Conservation (phyloP, 371 early-diverging fungal genomes). For the Mortierella sp. region DNA sequence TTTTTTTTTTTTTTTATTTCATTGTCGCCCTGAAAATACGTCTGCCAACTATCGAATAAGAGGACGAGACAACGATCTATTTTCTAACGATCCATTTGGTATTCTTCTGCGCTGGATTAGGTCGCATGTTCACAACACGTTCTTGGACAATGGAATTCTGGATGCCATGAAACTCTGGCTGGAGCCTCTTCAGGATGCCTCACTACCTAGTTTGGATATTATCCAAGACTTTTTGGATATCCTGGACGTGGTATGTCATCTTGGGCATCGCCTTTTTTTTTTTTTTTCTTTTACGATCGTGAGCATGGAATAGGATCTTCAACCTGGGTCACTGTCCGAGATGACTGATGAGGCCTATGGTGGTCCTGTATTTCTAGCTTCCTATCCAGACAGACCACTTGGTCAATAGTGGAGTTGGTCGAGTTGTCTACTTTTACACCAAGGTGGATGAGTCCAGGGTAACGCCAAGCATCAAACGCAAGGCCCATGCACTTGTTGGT, state of each 20-base stretch:
- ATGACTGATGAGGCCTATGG: too few species aligned
- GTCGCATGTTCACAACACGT: constrained; percentile 70
- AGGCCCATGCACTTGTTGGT: constrained; percentile 81
- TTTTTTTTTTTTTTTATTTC: background rate
- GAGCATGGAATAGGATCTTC: too few species aligned
- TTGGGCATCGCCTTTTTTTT: too few species aligned
- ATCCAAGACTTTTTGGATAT: constrained; percentile 85
- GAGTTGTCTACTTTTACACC: constrained; percentile 94
- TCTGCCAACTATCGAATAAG: background rate
- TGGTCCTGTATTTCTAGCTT: constrained; percentile 53
- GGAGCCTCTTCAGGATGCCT: constrained; percentile 95
- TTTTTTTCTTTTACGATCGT: background rate
- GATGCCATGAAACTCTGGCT: constrained; percentile 93
- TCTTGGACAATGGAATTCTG: constrained; percentile 91
- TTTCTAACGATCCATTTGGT: too few species aligned
- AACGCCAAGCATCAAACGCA: constrained; percentile 74
- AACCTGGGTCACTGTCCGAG: too few species aligned
- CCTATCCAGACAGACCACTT: constrained; percentile 91
- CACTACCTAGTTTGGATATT: constrained; percentile 94
- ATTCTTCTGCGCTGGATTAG: constrained; percentile 30
- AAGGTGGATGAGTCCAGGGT: constrained; percentile 83
- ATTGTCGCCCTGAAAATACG: background rate
- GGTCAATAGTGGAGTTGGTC: constrained; percentile 86
- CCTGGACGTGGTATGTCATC: constrained; percentile 67
- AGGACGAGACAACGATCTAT: background rate